These are phyloP conservation scores for Pisolithus marmoratus DNA, from an alignment of 768 basidiomycete species.

Conservation along the genomic window DNA sequence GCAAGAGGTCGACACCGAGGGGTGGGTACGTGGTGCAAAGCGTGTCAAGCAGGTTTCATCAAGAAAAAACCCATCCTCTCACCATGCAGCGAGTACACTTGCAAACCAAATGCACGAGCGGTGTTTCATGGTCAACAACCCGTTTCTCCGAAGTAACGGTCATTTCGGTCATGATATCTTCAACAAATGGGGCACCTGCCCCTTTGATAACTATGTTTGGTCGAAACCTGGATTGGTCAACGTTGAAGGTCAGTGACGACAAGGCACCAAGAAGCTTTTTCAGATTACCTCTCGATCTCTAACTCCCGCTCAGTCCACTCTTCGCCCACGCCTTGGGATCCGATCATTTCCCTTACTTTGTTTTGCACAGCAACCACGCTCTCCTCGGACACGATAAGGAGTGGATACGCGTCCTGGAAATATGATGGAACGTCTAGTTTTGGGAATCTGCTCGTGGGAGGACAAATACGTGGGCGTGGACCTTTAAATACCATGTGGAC, in stretches of 20 bases:
- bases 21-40: neutral
- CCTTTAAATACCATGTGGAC: conserved; percentile 70
- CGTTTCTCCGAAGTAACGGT: conserved; percentile 36
- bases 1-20: neutral
- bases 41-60: conserved; percentile 2
- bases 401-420: conserved; percentile 70
- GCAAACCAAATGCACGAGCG: conserved; percentile 51
- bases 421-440: conserved; percentile 48
- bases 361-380: conserved; percentile 49
- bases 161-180: conserved; percentile 66
- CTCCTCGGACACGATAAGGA: conserved; percentile 64
- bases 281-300: conserved; percentile 51
- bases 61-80: conserved; percentile 19
- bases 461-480: conserved; percentile 43
- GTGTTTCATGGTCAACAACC: conserved; percentile 9
- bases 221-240: conserved; percentile 48
- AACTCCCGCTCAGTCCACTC: conserved; percentile 49
- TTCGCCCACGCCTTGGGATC: conserved; percentile 42
- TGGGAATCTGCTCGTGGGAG: conserved; percentile 51
- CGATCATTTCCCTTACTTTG: conserved; percentile 41
- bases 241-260: neutral
- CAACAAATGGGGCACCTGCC: conserved; percentile 58
- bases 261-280: neutral
- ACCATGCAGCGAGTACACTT: conserved; percentile 72
- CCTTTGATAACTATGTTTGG: conserved; percentile 72